Conservation (phyloP, 1,284 basidiomycete species). For the Pseudozyma thailandica region DNA sequence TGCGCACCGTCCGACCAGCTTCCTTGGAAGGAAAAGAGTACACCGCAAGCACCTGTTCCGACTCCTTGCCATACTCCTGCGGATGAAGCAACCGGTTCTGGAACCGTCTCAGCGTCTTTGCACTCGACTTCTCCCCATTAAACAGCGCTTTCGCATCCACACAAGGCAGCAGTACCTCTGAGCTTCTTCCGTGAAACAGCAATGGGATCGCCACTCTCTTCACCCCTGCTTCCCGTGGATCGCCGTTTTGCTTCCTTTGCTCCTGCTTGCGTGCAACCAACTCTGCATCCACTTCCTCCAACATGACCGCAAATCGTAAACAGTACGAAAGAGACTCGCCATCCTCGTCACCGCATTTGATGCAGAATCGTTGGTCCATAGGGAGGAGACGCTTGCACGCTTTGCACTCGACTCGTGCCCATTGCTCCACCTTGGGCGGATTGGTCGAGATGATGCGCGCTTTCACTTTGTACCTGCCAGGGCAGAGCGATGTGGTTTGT, state of each 20-base stretch:
- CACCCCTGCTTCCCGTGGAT: neutral
- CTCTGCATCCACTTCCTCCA: slow-evolving; percentile 43
- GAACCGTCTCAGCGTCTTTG: slow-evolving; percentile 27
- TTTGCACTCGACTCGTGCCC: slow-evolving; percentile 41
- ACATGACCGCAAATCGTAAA: slow-evolving; percentile 42
- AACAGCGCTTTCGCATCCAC: slow-evolving; percentile 35
- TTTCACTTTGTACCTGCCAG: slow-evolving; percentile 41
- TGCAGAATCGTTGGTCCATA: slow-evolving; percentile 41
- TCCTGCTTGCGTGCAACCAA: slow-evolving; percentile 22
- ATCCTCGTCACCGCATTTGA: slow-evolving; percentile 43
- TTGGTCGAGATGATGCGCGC: slow-evolving; percentile 37
- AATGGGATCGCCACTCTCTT: slow-evolving; percentile 22
- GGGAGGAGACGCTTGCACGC: slow-evolving; percentile 37
- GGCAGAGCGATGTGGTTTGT: slow-evolving; percentile 31
- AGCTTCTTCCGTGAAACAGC: slow-evolving; percentile 35
- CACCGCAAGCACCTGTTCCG: slow-evolving; percentile 32
- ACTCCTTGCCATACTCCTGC: slow-evolving; percentile 12
- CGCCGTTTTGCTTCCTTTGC: neutral
- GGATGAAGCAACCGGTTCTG: slow-evolving; percentile 27
- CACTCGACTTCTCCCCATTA: slow-evolving; percentile 17
- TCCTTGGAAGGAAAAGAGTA: slow-evolving; percentile 30
- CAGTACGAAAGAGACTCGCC: slow-evolving; percentile 35
- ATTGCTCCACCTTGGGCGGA: slow-evolving; percentile 32
- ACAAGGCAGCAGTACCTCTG: slow-evolving; percentile 24
- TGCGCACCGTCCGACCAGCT: slow-evolving; percentile 21